Conservation (phyloP, 2,329 filamentous ascomycete species). For the Xylariomycetidae sp. region DNA sequence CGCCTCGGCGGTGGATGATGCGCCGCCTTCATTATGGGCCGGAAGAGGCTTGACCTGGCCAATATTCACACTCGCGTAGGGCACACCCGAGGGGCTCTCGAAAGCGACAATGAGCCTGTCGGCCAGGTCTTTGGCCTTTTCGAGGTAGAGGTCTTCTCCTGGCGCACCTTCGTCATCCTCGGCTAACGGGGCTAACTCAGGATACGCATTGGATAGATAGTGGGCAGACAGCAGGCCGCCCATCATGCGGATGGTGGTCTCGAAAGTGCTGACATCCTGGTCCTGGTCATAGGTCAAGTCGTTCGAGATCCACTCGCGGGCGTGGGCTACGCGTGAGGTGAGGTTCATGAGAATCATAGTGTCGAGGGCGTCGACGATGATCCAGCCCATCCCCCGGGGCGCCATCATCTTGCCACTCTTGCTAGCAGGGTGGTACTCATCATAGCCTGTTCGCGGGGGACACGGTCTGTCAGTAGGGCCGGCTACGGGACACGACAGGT, state of each 20-base stretch:
- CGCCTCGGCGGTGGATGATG: slow-evolving; percentile 90
- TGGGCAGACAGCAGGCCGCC: slow-evolving; percentile 89
- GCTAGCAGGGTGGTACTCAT: slow-evolving; percentile 79
- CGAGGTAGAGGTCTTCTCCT: slow-evolving; percentile 88
- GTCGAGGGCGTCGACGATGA: slow-evolving; percentile 92
- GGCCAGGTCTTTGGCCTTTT: slow-evolving; percentile 90
- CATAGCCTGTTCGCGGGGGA: slow-evolving; percentile 50
- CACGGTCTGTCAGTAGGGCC: slow-evolving; percentile 2
- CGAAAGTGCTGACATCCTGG: slow-evolving; percentile 95
- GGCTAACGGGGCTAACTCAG: slow-evolving; percentile 66
- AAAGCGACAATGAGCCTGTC: slow-evolving; percentile 84
- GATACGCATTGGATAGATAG: slow-evolving; percentile 82
- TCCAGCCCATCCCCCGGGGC: slow-evolving; percentile 87
- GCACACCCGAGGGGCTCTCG: slow-evolving; percentile 78
- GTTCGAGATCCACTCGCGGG: slow-evolving; percentile 80
- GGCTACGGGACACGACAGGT: too few species aligned
- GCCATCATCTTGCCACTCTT: slow-evolving; percentile 82
- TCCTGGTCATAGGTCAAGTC: slow-evolving; percentile 82
- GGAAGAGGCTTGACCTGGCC: slow-evolving; percentile 68
- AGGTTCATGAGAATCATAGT: slow-evolving; percentile 98
- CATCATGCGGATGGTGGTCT: slow-evolving; percentile 96
- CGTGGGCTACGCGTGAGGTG: slow-evolving; percentile 75
- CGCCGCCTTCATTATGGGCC: slow-evolving; percentile 79
- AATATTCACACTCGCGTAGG: slow-evolving; percentile 85
- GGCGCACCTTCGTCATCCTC: slow-evolving; percentile 66